Evolutionary conservation across 2,329 filamentous ascomycete genomes (phyloP).

Genomic region (Stachybotrys elegans): DNA sequence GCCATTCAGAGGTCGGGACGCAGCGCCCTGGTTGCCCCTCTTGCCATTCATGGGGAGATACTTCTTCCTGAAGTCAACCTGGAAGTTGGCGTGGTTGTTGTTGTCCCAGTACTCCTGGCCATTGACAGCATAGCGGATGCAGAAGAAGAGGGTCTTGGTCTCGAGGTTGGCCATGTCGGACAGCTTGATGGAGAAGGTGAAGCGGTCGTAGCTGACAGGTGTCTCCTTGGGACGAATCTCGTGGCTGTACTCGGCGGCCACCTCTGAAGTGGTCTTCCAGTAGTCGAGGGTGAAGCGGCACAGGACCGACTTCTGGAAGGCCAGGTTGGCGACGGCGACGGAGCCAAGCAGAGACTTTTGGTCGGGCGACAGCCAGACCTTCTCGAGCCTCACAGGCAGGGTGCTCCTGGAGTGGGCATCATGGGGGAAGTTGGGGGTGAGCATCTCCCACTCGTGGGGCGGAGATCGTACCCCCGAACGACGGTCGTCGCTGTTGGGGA

Average conservation of each 20-base stretch:
- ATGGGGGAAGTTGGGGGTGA: constrained; percentile 74
- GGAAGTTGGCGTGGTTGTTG: constrained; percentile 82
- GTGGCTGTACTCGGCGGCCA: constrained; percentile 79
- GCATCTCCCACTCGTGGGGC: constrained; percentile 81
- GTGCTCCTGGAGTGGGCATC: constrained; percentile 48
- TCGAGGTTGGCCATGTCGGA: constrained; percentile 89
- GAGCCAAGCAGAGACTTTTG: constrained; percentile 82
- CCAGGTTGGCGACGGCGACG: constrained; percentile 79
- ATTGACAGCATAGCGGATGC: constrained; percentile 79
- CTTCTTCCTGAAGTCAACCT: constrained; percentile 88
- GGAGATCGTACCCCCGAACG: constrained; percentile 34
- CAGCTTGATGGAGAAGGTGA: constrained; percentile 90
- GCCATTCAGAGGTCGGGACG: constrained; percentile 44
- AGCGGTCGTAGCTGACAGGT: constrained; percentile 72
- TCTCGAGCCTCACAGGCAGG: constrained; percentile 73
- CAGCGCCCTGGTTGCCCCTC: constrained; percentile 44
- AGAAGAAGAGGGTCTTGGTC: constrained; percentile 87
- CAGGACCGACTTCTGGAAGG: constrained; percentile 84
- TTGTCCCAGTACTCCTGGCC: constrained; percentile 94
- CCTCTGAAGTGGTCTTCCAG: constrained; percentile 97
- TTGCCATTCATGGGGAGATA: constrained; percentile 57
- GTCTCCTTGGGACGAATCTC: constrained; percentile 66
- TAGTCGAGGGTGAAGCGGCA: constrained; percentile 95
- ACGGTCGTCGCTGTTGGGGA: constrained; percentile 48
- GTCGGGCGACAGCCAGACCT: constrained; percentile 80